These are phyloP conservation scores for Pyrenophora graminea DNA, from an alignment of 2,329 filamentous ascomycete genomes.

Conservation along the genomic window DNA sequence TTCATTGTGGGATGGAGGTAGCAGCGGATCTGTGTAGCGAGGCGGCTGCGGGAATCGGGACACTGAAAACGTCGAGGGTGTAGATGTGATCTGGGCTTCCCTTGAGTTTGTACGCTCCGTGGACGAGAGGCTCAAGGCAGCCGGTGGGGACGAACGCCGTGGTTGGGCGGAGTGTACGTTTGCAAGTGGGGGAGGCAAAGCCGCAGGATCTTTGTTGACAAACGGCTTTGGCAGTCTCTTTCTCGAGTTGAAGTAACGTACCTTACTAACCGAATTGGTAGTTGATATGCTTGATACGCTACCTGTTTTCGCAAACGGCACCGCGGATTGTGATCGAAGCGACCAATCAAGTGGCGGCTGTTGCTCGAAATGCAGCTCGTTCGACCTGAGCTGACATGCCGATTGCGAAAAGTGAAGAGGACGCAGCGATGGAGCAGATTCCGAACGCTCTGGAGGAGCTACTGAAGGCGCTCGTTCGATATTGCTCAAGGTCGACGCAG, in stretches of 20 bases:
- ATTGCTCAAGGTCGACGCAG: conserved; percentile 38
- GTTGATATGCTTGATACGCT: conserved; percentile 23
- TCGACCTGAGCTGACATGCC: conserved; percentile 30
- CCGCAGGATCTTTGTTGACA: conserved; percentile 17
- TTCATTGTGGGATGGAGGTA: conserved; percentile 28
- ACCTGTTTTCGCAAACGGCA: conserved; percentile 25
- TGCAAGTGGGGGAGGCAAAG: conserved; percentile 17
- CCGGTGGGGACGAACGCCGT: conserved; percentile 24
- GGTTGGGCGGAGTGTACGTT: conserved; percentile 21
- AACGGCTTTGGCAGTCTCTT: conserved; percentile 43
- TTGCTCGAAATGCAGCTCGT: conserved; percentile 25
- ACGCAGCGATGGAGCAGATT: conserved; percentile 19
- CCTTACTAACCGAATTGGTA: conserved; percentile 22
- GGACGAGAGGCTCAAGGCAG: conserved; percentile 26
- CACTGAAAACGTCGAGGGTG: conserved; percentile 34
- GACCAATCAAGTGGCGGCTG: conserved; percentile 21
- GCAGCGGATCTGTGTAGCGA: conserved; percentile 22
- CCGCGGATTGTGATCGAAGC: conserved; percentile 36
- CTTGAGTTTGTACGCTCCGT: conserved; percentile 27
- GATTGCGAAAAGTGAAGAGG: conserved; percentile 38
- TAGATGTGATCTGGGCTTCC: conserved; percentile 23
- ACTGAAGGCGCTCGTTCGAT: conserved; percentile 35
- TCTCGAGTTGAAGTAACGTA: conserved; percentile 40
- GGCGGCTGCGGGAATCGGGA: conserved; percentile 45
- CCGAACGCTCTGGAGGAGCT: conserved; percentile 13